A percentile compares a stretch with the other conserved stretches of the same genome.
Conservation (phyloP, 2,329 filamentous ascomycete species). For the Colletotrichum plurivorum region DNA sequence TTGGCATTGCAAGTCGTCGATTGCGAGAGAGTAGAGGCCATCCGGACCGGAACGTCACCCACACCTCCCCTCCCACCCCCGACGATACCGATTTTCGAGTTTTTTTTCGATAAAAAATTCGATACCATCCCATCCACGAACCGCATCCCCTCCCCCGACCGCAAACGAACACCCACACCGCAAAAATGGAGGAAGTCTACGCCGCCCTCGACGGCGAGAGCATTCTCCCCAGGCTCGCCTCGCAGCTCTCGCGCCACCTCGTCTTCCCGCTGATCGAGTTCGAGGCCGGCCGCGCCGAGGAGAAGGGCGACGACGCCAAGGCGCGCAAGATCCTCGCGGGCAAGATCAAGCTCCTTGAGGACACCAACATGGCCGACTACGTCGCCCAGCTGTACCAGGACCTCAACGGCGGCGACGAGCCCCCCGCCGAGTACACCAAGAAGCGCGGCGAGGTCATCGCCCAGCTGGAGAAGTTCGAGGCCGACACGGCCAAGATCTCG, state of each 20-base stretch:
- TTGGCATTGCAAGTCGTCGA: slow-evolving; percentile 30
- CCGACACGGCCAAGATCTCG: slow-evolving; percentile 90
- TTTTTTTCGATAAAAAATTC: no score
- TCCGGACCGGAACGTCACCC: neutral
- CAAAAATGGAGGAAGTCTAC: slow-evolving; percentile 42
- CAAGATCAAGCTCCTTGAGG: slow-evolving; percentile 94
- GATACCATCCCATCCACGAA: no score
- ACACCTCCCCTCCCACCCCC: neutral
- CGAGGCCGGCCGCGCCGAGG: slow-evolving; percentile 84
- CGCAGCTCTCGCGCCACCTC: slow-evolving; percentile 93
- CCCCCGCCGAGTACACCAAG: slow-evolving; percentile 87
- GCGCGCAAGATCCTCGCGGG: slow-evolving; percentile 82
- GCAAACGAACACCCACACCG: slow-evolving; percentile 7
- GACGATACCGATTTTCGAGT: no score
- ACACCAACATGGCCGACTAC: slow-evolving; percentile 99
- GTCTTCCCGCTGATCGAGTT: slow-evolving; percentile 98
- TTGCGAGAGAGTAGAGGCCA: slow-evolving; percentile 28
- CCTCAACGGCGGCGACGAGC: slow-evolving; percentile 82
- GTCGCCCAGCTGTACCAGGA: slow-evolving; percentile 93
- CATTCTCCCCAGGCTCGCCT: slow-evolving; percentile 90
- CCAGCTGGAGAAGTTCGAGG: slow-evolving; percentile 85
- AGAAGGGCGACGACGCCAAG: slow-evolving; percentile 72
- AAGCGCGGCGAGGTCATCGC: slow-evolving; percentile 92
- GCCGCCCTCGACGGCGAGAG: slow-evolving; percentile 50
- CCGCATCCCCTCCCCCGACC: no score